Evolutionary conservation across 768 basidiomycete species (phyloP).

Genomic region (Hydnum rufescens): DNA sequence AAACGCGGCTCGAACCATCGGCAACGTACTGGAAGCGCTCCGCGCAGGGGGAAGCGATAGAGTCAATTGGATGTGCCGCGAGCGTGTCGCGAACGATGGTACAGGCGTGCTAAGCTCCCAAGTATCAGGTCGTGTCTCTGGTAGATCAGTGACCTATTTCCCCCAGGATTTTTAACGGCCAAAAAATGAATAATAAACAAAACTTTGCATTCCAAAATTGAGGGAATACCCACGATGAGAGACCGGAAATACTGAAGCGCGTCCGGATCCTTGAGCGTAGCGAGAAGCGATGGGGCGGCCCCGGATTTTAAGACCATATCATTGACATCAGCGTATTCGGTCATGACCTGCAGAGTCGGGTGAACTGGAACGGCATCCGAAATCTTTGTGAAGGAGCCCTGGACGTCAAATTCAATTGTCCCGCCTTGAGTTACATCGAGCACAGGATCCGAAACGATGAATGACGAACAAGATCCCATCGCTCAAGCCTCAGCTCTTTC

Average conservation of each 20-base stretch:
- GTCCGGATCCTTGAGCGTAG: conserved; percentile 42
- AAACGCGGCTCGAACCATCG: neutral
- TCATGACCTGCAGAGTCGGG: conserved; percentile 48
- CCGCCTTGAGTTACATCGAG: neutral
- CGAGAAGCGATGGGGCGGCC: conserved; percentile 29
- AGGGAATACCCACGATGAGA: conserved; percentile 39
- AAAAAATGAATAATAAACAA: conserved; percentile 1
- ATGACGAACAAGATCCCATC: conserved; percentile 74
- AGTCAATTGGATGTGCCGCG: neutral
- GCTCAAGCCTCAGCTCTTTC: conserved; percentile 38
- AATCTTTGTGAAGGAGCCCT: conserved; percentile 52
- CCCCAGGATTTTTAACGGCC: neutral
- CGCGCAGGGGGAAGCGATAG: neutral
- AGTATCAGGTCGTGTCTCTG: conserved; percentile 39
- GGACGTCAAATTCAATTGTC: too few relatives aligned
- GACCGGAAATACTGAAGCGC: conserved; percentile 65
- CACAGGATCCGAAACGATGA: neutral
- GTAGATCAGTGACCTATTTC: conserved; percentile 70
- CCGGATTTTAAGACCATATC: conserved; percentile 50
- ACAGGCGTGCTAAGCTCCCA: neutral
- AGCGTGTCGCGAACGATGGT: neutral
- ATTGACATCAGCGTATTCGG: conserved; percentile 74
- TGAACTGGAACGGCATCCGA: conserved; percentile 46
- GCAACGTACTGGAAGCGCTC: neutral
- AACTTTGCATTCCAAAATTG: neutral